Conservation (phyloP, 176 grass and related monocot species). For the Guadua angustifolia region DNA sequence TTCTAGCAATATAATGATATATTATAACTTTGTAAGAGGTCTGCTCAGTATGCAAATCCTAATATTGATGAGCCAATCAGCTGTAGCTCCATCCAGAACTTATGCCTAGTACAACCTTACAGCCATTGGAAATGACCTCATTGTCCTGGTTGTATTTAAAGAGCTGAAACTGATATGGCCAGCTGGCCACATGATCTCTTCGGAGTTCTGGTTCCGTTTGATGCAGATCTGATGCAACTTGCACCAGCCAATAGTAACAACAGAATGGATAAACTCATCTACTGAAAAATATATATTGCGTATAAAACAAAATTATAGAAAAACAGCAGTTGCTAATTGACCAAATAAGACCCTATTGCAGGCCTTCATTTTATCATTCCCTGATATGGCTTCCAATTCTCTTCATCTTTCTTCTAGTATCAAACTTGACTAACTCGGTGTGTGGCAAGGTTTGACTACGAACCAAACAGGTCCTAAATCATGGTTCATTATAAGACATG, state of each 20-base stretch:
- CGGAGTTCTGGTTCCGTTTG: not conserved
- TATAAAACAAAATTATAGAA: not conserved
- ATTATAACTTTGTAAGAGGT: not conserved
- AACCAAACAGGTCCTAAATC: no score
- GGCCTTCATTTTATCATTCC: not conserved
- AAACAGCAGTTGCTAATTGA: not conserved
- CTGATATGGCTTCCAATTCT: not conserved
- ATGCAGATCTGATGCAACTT: conserved; percentile 5
- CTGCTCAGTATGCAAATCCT: not conserved
- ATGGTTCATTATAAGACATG: no score
- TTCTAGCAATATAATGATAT: not conserved
- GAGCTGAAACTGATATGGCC: not conserved
- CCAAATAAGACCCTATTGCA: not conserved
- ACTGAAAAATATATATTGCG: not conserved
- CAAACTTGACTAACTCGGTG: no score
- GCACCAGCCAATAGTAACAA: not conserved
- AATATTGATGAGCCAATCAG: not conserved
- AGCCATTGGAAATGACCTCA: not conserved
- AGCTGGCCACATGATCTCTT: not conserved
- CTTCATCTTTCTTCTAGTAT: not conserved
- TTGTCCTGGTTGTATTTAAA: not conserved
- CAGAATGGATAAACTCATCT: not conserved
- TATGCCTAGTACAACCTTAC: not conserved
- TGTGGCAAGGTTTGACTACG: no score
- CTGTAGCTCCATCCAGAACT: conserved; percentile 14